These are phyloP conservation scores for Nicotiana undulata DNA, from an alignment of 257 asterid species.

Conservation along the genomic window DNA sequence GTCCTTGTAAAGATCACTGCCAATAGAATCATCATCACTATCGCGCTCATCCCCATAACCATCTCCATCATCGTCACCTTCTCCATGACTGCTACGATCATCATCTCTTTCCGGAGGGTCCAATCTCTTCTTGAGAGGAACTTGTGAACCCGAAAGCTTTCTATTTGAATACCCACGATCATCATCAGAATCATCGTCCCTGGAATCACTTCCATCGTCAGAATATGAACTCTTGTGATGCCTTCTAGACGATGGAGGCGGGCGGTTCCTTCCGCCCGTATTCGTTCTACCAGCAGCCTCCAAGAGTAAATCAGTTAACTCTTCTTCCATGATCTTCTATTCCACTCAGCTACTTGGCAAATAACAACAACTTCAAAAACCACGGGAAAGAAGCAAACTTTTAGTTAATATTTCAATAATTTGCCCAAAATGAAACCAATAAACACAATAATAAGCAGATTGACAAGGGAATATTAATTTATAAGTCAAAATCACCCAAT, in stretches of 20 bases:
- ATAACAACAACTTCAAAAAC: not conserved
- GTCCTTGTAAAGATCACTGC: constrained; percentile 89
- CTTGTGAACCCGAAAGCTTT: constrained; percentile 74
- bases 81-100: constrained; percentile 53
- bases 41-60: constrained; percentile 42
- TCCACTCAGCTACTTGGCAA: not conserved
- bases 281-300: constrained; percentile 92
- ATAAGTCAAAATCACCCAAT: not conserved
- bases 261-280: constrained; percentile 53
- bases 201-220: constrained; percentile 83
- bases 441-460: not conserved
- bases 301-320: constrained; percentile 73
- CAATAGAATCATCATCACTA: constrained; percentile 92
- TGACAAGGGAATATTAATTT: not conserved
- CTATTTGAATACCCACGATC: constrained; percentile 63
- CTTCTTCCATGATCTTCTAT: constrained; percentile 59
- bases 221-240: constrained; percentile 53
- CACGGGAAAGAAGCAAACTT: not conserved
- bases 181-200: constrained; percentile 78
- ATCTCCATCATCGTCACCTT: constrained; percentile 42
- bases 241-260: constrained; percentile 61
- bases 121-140: constrained; percentile 88
- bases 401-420: not conserved
- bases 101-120: constrained; percentile 73
- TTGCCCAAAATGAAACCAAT: not conserved